A percentile compares a stretch with the other conserved stretches of the same genome.
phyloP scores from a whole-genome alignment of 208 protist genomes.

The Novymonas esmeraldas region DNA sequence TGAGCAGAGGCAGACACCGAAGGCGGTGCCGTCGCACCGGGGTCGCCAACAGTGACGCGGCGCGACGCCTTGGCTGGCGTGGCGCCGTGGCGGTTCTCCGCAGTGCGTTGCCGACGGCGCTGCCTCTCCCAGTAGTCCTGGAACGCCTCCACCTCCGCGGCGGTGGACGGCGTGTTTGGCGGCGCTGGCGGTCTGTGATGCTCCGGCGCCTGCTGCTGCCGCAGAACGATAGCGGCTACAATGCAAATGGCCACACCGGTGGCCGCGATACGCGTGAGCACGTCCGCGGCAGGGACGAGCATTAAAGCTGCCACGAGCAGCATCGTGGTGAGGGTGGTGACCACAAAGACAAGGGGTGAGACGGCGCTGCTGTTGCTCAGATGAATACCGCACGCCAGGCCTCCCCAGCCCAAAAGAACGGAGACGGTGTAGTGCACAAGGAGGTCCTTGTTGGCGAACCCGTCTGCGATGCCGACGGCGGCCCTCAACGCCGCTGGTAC shows the following conservation, averaged over 20 bases:
- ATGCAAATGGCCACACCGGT: constrained; percentile 8
- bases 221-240: constrained; percentile 9
- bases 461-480: constrained; percentile 25
- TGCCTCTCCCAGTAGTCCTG: constrained; percentile 26
- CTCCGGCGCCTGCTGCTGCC: constrained; percentile 23
- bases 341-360: constrained; percentile 18
- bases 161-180: constrained; percentile 35
- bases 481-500: constrained; percentile 26
- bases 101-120: no score
- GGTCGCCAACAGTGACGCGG: no score
- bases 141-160: constrained; percentile 24
- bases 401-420: constrained; percentile 30
- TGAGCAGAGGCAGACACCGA: no score
- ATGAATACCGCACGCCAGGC: constrained; percentile 25
- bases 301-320: constrained; percentile 18
- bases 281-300: constrained; percentile 11
- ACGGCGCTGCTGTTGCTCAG: constrained; percentile 15
- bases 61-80: no score
- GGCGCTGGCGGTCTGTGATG: constrained; percentile 30
- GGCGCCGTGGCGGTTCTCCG: neutral
- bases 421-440: constrained; percentile 32
- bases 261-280: constrained; percentile 1
- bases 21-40: no score
- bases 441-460: constrained; percentile 13
- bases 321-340: constrained; percentile 14